Evolutionary conservation across 2,329 filamentous ascomycete genomes (phyloP).

Genomic region (Fusarium sp.): DNA sequence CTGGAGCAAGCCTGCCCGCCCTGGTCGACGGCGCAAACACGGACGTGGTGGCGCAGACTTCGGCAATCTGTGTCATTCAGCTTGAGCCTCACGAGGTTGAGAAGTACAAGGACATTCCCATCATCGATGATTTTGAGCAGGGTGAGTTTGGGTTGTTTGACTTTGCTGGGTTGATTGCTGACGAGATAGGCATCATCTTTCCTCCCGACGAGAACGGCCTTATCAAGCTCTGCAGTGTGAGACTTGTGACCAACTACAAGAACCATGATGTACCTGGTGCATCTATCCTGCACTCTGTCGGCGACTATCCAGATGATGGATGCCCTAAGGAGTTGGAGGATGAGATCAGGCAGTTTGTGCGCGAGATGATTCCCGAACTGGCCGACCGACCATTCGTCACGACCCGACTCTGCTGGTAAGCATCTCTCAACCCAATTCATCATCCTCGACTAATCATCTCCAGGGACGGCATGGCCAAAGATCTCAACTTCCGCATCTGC

Average conservation of each 20-base stretch:
- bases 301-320: constrained; percentile 41
- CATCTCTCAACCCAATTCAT: not conserved
- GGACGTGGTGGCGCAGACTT: constrained; percentile 72
- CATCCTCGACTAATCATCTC: not conserved
- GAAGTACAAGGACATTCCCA: constrained; percentile 57
- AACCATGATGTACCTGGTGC: constrained; percentile 43
- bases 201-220: constrained; percentile 61
- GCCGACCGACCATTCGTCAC: constrained; percentile 58
- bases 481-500: constrained; percentile 46
- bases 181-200: constrained; percentile 61
- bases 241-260: constrained; percentile 62
- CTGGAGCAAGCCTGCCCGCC: constrained; percentile 74
- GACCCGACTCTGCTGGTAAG: constrained; percentile 59
- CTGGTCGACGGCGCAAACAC: constrained; percentile 71
- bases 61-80: constrained; percentile 72
- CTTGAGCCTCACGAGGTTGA: constrained; percentile 69
- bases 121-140: constrained; percentile 48
- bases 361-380: constrained; percentile 50
- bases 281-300: constrained; percentile 35
- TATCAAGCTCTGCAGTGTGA: constrained; percentile 67
- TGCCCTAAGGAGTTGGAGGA: constrained; percentile 63
- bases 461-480: constrained; percentile 48
- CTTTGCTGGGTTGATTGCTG: not conserved
- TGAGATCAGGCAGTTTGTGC: constrained; percentile 63
- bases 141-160: constrained; percentile 3